Conservation (phyloP, 2,329 filamentous ascomycete genomes). For the Arthrobotrys conoides region DNA sequence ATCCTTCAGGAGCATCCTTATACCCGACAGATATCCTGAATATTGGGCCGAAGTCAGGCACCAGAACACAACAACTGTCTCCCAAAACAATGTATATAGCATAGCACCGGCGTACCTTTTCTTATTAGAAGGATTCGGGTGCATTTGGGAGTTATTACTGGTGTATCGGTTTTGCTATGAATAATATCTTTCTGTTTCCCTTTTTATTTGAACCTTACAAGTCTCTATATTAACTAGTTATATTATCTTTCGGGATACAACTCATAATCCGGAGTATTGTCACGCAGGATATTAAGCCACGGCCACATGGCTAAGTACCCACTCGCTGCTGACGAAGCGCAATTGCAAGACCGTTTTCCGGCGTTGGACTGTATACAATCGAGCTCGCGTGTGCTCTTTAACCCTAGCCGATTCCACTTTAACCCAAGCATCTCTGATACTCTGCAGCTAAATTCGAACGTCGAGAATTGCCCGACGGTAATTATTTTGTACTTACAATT, state of each 20-base stretch:
- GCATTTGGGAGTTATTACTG: constrained; percentile 30
- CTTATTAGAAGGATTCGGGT: constrained; percentile 22
- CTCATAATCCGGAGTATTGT: constrained; percentile 9
- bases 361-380: neutral
- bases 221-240: neutral
- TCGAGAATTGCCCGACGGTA: no score
- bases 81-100: constrained; percentile 24
- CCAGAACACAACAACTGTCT: constrained; percentile 20
- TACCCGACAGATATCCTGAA: constrained; percentile 15
- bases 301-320: constrained; percentile 4
- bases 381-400: constrained; percentile 16
- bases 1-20: constrained; percentile 14
- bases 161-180: constrained; percentile 19
- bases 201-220: neutral
- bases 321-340: neutral
- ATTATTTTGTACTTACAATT: neutral
- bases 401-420: neutral
- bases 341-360: neutral
- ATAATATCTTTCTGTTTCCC: constrained; percentile 10
- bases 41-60: constrained; percentile 30
- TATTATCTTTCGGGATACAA: constrained; percentile 22
- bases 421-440: neutral
- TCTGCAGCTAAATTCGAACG: no score
- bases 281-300: constrained; percentile 11
- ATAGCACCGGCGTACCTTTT: constrained; percentile 33